Evolutionary conservation across 257 asterid species (phyloP), one percentile per base, ranked within the genome.

Genomic region (Lithospermum erythrorhizon): DNA sequence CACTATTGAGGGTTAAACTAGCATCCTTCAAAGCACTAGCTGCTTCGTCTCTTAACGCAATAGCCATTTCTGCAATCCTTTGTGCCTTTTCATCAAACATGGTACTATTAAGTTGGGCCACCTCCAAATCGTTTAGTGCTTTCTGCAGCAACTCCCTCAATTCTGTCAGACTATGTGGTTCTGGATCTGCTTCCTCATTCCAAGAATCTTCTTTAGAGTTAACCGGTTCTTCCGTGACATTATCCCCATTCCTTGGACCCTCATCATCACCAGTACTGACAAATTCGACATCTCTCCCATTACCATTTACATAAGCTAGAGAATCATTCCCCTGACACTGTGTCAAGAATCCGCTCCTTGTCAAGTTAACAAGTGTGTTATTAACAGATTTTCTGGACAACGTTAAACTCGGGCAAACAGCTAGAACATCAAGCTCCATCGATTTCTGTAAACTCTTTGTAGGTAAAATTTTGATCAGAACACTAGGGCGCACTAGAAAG

Each of bases 291-390:
- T 86, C 94, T 60, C 79, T 78, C 67, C 78, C 76, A 64, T 68
- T 82, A 72, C 82, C 89, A 70, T 80, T 77, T 62, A 86, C 55
- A 75, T 77, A 86, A 13, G 95, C 89, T 55, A 93, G 72, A 27
- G 96, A 86, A 58, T 93, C 97, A 78, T 83, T 89, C 65, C 87
- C 95, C 79, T 84, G 97, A 78, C 98, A 93, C 59, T 61, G 81
- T 35, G 76, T 56, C 68, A 53, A 67, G 32, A 55, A 16, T 49
- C 49, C 29, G 19, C 68, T 64, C 58, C 55, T 68, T 35, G 72
- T 59, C 6, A 48, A 48, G 66, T 70, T 66, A 32, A 16, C 13
- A 30, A 21, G 53, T 13, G 52, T 55, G 37, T 29, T 52, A 53
- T 58, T 49, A 56, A 70, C 73, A 41, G 45, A 56, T 19, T 61